Evolutionary conservation across 768 basidiomycete species (phyloP).

Genomic region (Lentinula guzmanii): DNA sequence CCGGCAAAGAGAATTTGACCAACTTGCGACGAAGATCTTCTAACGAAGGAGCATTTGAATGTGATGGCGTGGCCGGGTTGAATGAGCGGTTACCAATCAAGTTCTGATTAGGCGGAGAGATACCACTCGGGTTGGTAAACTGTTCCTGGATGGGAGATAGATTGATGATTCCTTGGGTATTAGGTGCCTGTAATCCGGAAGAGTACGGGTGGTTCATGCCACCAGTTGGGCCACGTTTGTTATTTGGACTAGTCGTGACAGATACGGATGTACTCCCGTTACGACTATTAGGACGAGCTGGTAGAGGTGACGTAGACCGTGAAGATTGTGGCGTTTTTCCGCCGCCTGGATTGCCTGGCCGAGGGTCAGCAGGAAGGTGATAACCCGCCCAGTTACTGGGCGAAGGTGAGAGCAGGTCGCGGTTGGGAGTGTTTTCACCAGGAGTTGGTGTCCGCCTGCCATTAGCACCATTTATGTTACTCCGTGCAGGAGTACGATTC

Average conservation of each 20-base stretch:
- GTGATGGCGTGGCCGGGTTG: constrained; percentile 36
- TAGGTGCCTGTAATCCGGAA: constrained; percentile 25
- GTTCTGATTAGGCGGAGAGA: constrained; percentile 43
- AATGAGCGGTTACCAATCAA: constrained; percentile 60
- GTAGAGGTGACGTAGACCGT: constrained; percentile 41
- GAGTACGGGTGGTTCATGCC: constrained; percentile 53
- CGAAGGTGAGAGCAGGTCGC: constrained; percentile 32
- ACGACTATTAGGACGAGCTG: constrained; percentile 37
- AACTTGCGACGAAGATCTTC: constrained; percentile 80
- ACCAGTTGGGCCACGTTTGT: constrained; percentile 39
- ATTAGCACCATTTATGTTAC: constrained; percentile 16
- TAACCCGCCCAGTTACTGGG: constrained; percentile 38
- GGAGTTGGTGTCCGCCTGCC: constrained; percentile 55
- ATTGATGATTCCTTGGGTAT: constrained; percentile 25
- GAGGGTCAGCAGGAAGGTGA: constrained; percentile 57
- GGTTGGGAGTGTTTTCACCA: constrained; percentile 32
- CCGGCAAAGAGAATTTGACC: constrained; percentile 84
- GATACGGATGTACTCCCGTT: constrained; percentile 43
- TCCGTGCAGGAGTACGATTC: constrained; percentile 29
- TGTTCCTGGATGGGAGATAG: constrained; percentile 75
- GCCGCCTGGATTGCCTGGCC: constrained; percentile 43
- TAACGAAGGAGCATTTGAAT: constrained; percentile 43
- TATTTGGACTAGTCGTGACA: constrained; percentile 27
- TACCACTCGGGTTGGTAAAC: constrained; percentile 37
- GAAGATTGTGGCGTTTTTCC: constrained; percentile 29